Conservation (phyloP, 2,329 filamentous ascomycete genomes). For the Huntiella decipiens region DNA sequence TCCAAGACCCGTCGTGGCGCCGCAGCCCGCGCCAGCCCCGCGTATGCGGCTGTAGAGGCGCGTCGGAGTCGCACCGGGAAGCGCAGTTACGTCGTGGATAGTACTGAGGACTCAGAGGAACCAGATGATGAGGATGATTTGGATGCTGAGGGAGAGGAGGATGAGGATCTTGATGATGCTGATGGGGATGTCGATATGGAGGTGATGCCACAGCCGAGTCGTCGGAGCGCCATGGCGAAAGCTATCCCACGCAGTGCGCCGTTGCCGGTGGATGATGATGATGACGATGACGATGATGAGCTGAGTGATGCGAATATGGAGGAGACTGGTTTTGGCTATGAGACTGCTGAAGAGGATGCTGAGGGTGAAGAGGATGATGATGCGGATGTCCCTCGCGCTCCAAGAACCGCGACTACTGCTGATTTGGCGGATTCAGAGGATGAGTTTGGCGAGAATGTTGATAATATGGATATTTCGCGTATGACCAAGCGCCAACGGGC, state of each 20-base stretch:
- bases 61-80: conserved; percentile 35
- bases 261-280: conserved; percentile 16
- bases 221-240: conserved; percentile 9
- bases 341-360: conserved; percentile 30
- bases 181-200: conserved; percentile 23
- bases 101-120: conserved; percentile 29
- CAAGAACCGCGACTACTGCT: too few relatives aligned
- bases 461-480: conserved; percentile 35
- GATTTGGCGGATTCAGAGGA: conserved; percentile 22
- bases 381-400: conserved; percentile 13
- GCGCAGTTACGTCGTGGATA: conserved; percentile 42
- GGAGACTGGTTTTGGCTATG: conserved; percentile 22
- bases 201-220: conserved; percentile 19
- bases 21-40: background rate
- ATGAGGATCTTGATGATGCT: conserved; percentile 18
- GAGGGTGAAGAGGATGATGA: conserved; percentile 26
- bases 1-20: conserved; percentile 24
- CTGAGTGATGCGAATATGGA: conserved; percentile 35
- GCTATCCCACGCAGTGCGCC: conserved; percentile 16
- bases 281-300: conserved; percentile 35
- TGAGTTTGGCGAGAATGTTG: conserved; percentile 27
- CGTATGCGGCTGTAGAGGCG: conserved; percentile 23
- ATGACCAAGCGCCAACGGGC: conserved; percentile 43
- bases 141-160: conserved; percentile 17
- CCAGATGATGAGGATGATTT: conserved; percentile 22